Evolutionary conservation across 179 eudicot genomes (phyloP), one percentile per base, ranked within the genome.

Genomic region (Monotropa hypopitys): DNA sequence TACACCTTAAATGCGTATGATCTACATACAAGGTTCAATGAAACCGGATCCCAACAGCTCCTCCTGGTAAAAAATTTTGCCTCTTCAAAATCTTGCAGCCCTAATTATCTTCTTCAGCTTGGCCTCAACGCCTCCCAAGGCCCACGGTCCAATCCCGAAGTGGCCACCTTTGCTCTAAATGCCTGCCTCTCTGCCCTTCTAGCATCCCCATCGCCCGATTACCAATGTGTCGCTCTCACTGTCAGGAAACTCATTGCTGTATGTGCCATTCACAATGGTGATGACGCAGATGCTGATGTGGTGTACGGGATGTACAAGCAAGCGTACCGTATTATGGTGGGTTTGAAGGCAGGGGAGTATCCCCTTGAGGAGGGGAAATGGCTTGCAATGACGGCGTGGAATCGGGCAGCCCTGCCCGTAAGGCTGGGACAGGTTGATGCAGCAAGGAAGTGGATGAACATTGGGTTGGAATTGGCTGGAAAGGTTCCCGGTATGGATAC

Each of bases 381-480:
- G 98, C 95, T 94, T 45, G 92, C 92, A 47, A 89, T 87, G 81
- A 89, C 98, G 40, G 92, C 97, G 9, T 94, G 98, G 98, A 94
- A 94, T 81, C 87, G 98, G 54, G 98, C 94, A 73, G 89, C 93
- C 76, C 81, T 91, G 6, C 92, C 94, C 0, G 82, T 82, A 75
- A 88, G 91, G 84, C 70, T 92, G 79, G 97, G 95, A 28, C 87
- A 85, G 79, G 80, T 72, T 49, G 93, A 87, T 50, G 84, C 80
- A 35, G 93, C 97, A n/a, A 94, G 70, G 77, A 94, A 87, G 84
- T 94, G 98, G 98, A 91, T 92, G 95, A 82, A 18, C 73, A 62
- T 92, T 73, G 98, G 93, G 45, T 70, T 90, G 86, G 97, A 94
- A 68, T 54, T 92, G 82, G 97, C 93, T 1, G 87, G 84, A 80